Evolutionary conservation across 1,139 yeast genomes (phyloP), one percentile per base, ranked within the genome.

Genomic region (Arxiozyma slooffiae): DNA sequence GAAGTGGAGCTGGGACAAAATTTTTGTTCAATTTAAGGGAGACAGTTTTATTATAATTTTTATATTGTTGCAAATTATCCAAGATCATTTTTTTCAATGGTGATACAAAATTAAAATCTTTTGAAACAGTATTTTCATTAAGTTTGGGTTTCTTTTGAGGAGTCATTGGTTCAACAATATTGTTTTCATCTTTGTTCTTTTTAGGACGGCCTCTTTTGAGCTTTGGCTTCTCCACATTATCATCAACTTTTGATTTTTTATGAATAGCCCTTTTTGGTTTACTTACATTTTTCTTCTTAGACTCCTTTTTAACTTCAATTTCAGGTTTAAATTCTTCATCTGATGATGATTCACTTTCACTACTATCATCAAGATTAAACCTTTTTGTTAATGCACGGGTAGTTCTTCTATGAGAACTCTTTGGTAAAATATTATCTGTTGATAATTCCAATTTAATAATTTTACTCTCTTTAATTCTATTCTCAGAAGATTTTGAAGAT

Each of bases 1-100:
- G 71, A 37, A 70, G 53, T 4, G 76, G 75, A 0, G 75, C 64
- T 9, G 71, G 68, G 1, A 60, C 65, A 57, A 64, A 71, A 55
- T 57, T 58, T 37, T 64, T 55, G 55, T 67, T 55, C 63, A 55
- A 55, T 57, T 52, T 67, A 62, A 55, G 54, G 53, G 55, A 62
- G 52, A 56, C 24, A 50, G 59, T 44, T 52, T 52, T 47, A 58
- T 61, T 56, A 41, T 53, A 50, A 23, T 58, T 54, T 48, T 56
- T 50, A 52, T 57, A 58, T 40, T 57, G 59, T 48, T 53, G 49
- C 16, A 62, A 52, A 52, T 55, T 61, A 40, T 54, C 55, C 55
- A 55, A 21, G 9, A 56, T 60, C 4, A 53, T 59, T 44, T 56
- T 61, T 41, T 57, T 60, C 37, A 60, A 47, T 1, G 67, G 64